Conservation (phyloP, 2,329 filamentous ascomycete species). For the Paracoccidioides lutzii region DNA sequence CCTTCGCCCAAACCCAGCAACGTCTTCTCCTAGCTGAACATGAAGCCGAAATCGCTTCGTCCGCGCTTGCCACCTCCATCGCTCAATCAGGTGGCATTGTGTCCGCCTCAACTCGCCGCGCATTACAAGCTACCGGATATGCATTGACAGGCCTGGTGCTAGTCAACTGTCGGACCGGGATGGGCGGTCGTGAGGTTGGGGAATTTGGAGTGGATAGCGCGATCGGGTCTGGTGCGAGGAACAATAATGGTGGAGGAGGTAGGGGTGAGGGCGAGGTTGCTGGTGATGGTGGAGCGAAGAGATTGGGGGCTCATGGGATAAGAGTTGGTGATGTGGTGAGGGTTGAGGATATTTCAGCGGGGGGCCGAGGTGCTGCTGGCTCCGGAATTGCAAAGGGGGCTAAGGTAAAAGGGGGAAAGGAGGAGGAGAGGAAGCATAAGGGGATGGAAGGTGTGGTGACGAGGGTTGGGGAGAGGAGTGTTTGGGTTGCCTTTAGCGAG, state of each 20-base stretch:
- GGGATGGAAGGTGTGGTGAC: slow-evolving; percentile 37
- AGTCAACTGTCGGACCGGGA: slow-evolving; percentile 65
- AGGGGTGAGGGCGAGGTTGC: slow-evolving; percentile 22
- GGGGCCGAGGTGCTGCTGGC: slow-evolving; percentile 3
- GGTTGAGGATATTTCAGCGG: slow-evolving; percentile 25
- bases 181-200: slow-evolving; percentile 81
- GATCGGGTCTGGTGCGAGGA: slow-evolving; percentile 22
- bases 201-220: slow-evolving; percentile 66
- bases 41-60: slow-evolving; percentile 32
- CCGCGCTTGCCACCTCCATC: slow-evolving; percentile 24
- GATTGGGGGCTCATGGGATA: slow-evolving; percentile 35
- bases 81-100: slow-evolving; percentile 24
- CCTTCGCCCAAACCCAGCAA: slow-evolving; percentile 32
- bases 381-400: slow-evolving; percentile 10
- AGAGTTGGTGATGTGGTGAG: slow-evolving; percentile 37
- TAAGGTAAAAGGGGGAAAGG: slow-evolving; percentile 22
- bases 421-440: slow-evolving; percentile 21
- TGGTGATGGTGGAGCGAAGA: slow-evolving; percentile 9
- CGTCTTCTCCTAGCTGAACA: slow-evolving; percentile 32
- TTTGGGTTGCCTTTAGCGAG: slow-evolving; percentile 35
- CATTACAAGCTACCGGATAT: slow-evolving; percentile 30
- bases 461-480: slow-evolving; percentile 28
- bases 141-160: slow-evolving; percentile 45
- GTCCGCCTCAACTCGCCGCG: slow-evolving; percentile 31
- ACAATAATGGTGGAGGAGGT: slow-evolving; percentile 4